Percentiles rank a stretch among this genome's conserved stretches.
Conservation (phyloP, 2,329 filamentous ascomycete species). For the Aspergillus ochraceoroseus region DNA sequence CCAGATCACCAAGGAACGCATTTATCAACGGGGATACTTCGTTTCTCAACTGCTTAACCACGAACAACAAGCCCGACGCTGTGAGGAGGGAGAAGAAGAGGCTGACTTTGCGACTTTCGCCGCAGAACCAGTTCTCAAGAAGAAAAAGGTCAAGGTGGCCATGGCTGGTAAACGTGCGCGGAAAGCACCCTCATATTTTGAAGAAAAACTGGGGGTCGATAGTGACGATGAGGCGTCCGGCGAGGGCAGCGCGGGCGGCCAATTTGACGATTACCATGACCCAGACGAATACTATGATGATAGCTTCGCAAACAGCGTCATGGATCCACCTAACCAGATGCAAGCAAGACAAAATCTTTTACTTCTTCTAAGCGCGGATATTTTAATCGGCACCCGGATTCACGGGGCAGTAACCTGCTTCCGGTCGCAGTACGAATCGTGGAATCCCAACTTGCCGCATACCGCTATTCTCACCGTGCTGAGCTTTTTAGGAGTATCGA, state of each 20-base stretch:
- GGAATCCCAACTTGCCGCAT: conserved; percentile 11
- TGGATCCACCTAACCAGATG: conserved; percentile 4
- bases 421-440: conserved; percentile 10
- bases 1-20: conserved; percentile 5
- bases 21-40: conserved; percentile 12
- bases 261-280: neutral
- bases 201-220: neutral
- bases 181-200: too few relatives aligned
- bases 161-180: too few relatives aligned
- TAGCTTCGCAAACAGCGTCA: neutral
- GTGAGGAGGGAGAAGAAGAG: conserved; percentile 12
- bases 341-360: conserved; percentile 15
- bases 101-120: neutral
- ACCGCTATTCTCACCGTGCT: conserved; percentile 9
- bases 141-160: neutral
- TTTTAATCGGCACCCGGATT: conserved; percentile 9
- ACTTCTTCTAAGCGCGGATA: conserved; percentile 12
- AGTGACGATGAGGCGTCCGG: neutral
- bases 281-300: neutral
- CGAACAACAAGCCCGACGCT: conserved; percentile 1
- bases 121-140: neutral
- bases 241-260: conserved; percentile 1
- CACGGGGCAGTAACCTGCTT: conserved; percentile 16
- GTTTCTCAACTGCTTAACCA: conserved; percentile 13
- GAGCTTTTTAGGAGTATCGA: conserved; percentile 11